Base-by-base conservation (phyloP, 768 basidiomycete species). In the Termitomyces heimii region DNA sequence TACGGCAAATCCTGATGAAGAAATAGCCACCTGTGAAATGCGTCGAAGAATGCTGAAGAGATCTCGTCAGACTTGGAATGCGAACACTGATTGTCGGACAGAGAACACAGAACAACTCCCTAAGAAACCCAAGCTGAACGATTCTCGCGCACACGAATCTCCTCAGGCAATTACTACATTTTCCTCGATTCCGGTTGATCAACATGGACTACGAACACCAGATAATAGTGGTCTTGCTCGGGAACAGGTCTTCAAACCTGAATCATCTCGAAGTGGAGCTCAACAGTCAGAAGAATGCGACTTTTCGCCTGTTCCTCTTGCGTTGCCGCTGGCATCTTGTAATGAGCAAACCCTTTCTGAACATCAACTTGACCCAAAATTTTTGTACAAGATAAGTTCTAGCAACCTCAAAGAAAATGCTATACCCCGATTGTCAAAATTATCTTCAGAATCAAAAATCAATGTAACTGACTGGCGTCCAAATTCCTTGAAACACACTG, bases 371-470 rank as follows among this genome's bases (percentile, higher is more conserved):
- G 26, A 29, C 29, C 29, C 29, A 32, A 60, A 20, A 52, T 46
- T 34, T 5, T 34, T 29, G 37, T 60, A 47, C 7, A 55, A 49
- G 44, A 65, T 62, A 29, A 67, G 66, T 47, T 66, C 66, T 5
- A 55, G 59, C 46, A 61, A 57, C 43, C 61, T 67, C 16, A 67
- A 67, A 46, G 66, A 67, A 62, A 67, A 67, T 43, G 46, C n/a
- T 13, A 39, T 47, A 29, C 22, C 58, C 22, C 26, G 28, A 3
- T 22, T 50, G 13, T 40, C 43, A 22, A 61, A 28, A 45, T 24
- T 49, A 7, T 43, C 53, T 26, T 53, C 55, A 4, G 59, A 56
- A 53, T 54, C 54, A 34, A 48, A 26, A 29, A n/a, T n/a, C n/a
- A n/a, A n/a, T 14, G 29, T 44, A 39, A 37, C 28, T 39, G 35